Percentiles rank a stretch among this genome's conserved stretches.
These are phyloP conservation scores for Trichomonas gallinae DNA, from an alignment of 208 protist species.

Conservation along the genomic window DNA sequence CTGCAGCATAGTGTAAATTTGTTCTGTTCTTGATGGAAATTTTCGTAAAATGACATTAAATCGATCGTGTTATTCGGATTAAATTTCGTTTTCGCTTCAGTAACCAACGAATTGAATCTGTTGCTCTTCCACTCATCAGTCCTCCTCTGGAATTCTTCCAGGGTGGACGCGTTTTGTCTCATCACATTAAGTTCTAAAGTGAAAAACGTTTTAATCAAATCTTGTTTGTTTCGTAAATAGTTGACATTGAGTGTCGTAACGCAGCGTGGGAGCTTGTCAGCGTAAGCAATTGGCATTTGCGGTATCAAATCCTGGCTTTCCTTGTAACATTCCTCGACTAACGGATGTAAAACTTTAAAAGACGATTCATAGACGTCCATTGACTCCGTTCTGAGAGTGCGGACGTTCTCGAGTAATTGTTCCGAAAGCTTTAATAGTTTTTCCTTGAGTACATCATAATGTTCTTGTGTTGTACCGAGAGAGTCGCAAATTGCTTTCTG, in stretches of 20 bases:
- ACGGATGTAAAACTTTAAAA: neutral
- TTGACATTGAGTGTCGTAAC: neutral
- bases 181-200: neutral
- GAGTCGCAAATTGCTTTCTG: neutral
- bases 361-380: neutral
- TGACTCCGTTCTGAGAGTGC: neutral
- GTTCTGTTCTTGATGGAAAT: neutral
- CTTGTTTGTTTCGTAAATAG: neutral
- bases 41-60: neutral
- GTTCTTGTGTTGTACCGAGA: neutral
- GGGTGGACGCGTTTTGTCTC: neutral
- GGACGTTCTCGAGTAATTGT: neutral
- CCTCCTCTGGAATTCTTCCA: neutral
- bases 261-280: neutral
- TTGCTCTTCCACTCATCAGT: neutral
- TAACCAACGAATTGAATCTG: neutral
- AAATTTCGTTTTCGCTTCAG: neutral
- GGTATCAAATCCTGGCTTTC: neutral
- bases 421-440: neutral
- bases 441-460: neutral
- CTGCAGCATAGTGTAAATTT: neutral
- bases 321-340: neutral
- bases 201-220: neutral
- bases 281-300: neutral
- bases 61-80: neutral